Evolutionary conservation across 192 early-diverging fungal species (phyloP), one percentile per base, ranked within the genome.

Genomic region (Chytriomyces hyalinus): DNA sequence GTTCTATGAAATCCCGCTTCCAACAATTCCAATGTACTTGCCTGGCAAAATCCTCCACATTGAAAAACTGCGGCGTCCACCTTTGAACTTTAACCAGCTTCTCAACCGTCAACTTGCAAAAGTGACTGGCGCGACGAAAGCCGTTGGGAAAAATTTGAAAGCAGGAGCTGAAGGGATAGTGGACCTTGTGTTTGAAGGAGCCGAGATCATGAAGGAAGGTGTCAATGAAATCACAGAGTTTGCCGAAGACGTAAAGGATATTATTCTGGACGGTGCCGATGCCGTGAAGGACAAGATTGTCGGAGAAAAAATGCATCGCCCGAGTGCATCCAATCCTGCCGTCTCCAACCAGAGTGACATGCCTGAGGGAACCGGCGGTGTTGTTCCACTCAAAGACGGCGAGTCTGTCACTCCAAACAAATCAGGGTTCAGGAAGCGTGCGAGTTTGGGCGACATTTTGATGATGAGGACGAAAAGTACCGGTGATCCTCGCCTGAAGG

Each of bases 41-140:
- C 81, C 83, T 9, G 83, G 83, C 20, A 78, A 77, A 20, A 82
- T 84, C 45, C 63, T 84, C 64, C 76, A 84, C 63, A 64, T 84
- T 13, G 83, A 84, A 59, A 84, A 84, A 73, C 65, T 82, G 8
- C 53, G 83, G 22, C 47, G 76, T 20, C 76, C 76, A 26, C 76
- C 76, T 10, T 70, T 78, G 43, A 78, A 78, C 36, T 28, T 70
- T 49, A 68, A 78, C 43, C 67, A 70, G 26, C 20, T 68, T 7
- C 22, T 78, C 7, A 67, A 61, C 11, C 22, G 69, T 28, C 79
- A 65, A 22, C 26, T 76, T 8, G 44, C 43, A 15, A 59, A 61
- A 51, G 73, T 62, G 22, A 65, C 22, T 1, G 66, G 63, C 0
- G 73, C 28, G 7, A 79, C 78, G 2, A 65, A 76, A 47, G 46